Evolutionary conservation across 169 alveolate species (phyloP).

Genomic region (Plasmodium malariae): DNA sequence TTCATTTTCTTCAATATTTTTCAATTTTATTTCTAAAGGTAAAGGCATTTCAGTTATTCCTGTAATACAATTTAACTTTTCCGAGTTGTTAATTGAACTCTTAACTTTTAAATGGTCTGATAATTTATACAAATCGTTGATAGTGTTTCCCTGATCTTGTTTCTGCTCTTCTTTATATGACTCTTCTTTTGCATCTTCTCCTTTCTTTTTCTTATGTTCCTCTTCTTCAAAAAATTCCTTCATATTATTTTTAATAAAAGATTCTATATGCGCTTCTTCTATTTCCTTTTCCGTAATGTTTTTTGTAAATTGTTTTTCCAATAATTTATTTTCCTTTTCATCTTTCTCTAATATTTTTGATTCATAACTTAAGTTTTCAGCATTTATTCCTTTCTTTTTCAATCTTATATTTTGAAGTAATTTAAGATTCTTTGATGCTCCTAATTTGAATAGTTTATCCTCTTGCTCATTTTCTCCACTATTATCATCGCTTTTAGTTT

Average conservation of each 20-base stretch:
- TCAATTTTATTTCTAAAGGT: slow-evolving; percentile 52
- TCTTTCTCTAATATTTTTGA: slow-evolving; percentile 22
- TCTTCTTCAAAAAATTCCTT: slow-evolving; percentile 42
- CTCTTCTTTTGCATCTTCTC: background rate
- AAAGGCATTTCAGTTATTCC: slow-evolving; percentile 69
- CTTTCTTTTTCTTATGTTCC: background rate
- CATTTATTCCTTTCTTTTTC: slow-evolving; percentile 71
- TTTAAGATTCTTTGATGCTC: slow-evolving; percentile 51
- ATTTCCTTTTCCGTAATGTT: slow-evolving; percentile 70
- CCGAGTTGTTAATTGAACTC: slow-evolving; percentile 13
- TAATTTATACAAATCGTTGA: slow-evolving; percentile 46
- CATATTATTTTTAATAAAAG: slow-evolving; percentile 64
- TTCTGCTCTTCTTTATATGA: background rate
- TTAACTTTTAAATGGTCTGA: slow-evolving; percentile 63
- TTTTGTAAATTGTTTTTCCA: slow-evolving; percentile 70
- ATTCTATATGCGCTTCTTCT: slow-evolving; percentile 67
- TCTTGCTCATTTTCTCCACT: slow-evolving; percentile 1
- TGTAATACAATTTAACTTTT: slow-evolving; percentile 58
- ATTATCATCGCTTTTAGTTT: background rate
- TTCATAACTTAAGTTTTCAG: slow-evolving; percentile 31
- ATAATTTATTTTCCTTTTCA: slow-evolving; percentile 42
- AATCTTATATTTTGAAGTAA: slow-evolving; percentile 48
- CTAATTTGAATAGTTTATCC: slow-evolving; percentile 26
- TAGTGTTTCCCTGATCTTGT: background rate
- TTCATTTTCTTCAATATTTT: slow-evolving; percentile 74